These are phyloP conservation scores for Hypoxylon perforatum DNA, from an alignment of 495 filamentous ascomycete species.

Conservation along the genomic window DNA sequence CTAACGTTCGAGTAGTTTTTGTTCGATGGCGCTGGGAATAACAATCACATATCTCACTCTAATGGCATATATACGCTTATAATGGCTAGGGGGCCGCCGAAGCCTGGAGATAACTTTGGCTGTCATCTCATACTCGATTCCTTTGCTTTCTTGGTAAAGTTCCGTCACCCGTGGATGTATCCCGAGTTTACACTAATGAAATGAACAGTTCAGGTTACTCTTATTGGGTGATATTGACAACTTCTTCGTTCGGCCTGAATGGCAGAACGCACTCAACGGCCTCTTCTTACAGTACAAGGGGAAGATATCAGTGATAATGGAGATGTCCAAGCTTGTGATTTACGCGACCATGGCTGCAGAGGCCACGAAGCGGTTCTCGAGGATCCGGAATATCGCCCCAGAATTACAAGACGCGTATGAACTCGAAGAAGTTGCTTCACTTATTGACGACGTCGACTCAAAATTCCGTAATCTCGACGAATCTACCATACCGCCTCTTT, in stretches of 20 bases:
- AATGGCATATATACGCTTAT: slow-evolving; percentile 30
- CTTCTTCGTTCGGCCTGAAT: slow-evolving; percentile 22
- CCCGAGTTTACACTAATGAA: neutral
- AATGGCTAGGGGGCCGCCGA: slow-evolving; percentile 21
- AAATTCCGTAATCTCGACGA: slow-evolving; percentile 13
- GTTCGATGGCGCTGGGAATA: slow-evolving; percentile 18
- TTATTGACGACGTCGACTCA: neutral
- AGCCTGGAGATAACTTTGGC: slow-evolving; percentile 19
- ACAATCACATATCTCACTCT: slow-evolving; percentile 26
- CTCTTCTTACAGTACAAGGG: slow-evolving; percentile 15
- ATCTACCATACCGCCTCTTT: slow-evolving; percentile 14
- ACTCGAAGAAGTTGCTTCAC: slow-evolving; percentile 2
- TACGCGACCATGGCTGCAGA: slow-evolving; percentile 1
- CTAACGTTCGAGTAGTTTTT: slow-evolving; percentile 10
- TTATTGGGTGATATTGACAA: slow-evolving; percentile 15
- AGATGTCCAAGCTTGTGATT: slow-evolving; percentile 22
- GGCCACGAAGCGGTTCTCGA: neutral
- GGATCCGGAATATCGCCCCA: neutral
- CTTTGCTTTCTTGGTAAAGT: slow-evolving; percentile 22
- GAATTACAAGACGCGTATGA: neutral
- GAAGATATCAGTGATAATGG: slow-evolving; percentile 8
- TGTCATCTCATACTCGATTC: slow-evolving; percentile 29
- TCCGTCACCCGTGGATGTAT: neutral
- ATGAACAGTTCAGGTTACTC: slow-evolving; percentile 10
- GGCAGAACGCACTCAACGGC: slow-evolving; percentile 9